Evolutionary conservation across 2,329 filamentous ascomycete species (phyloP), one percentile per base, ranked within the genome.

Genomic region (Aspergillus terreus): DNA sequence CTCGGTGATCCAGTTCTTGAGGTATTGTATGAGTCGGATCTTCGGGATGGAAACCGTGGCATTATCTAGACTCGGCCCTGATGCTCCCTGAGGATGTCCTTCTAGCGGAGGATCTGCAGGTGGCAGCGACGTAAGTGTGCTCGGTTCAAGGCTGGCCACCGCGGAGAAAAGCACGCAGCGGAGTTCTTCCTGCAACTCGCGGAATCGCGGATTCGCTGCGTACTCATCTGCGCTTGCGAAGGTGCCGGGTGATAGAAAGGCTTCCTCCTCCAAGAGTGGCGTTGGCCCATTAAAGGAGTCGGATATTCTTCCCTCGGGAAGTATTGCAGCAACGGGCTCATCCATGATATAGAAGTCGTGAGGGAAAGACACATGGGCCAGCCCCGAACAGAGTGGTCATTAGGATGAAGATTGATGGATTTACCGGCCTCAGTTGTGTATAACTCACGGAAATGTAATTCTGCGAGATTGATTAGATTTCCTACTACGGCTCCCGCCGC

Each of bases 111-210:
- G 1, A 70, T 68, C 2, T 61, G 62, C 21, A 59, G 62, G 55
- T 74, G 14, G 67, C 10, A 64, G 65, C 7, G 68, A 70, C 3
- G 71, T 70, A 6, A 69, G 69, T 4, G 66, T 48, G 47, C 19
- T 43, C 17, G 40, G 40, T 9, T 38, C 44, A 14, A 21, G 68
- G 14, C 69, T 74, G 43, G 73, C 70, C 2, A 74, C 72, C 1
- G 72, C 74, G 33, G 70, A 70, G 40, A 76, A 71, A 2, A 76
- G 61, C 7, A 74, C 67, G 33, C 63, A 63, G 19, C 74, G 66
- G 2, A 76, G 65, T 53, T 76, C 71, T 57, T 73, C 70, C 43
- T 76, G 73, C 3, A 75, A 61, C 49, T 75, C 70, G 2, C 74
- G 62, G 50, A 75, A 76, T 4, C 71, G 64, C 5, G 74, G 72